Evolutionary conservation across 208 protist species (phyloP).

Genomic region (Wallacemonas sp.): DNA sequence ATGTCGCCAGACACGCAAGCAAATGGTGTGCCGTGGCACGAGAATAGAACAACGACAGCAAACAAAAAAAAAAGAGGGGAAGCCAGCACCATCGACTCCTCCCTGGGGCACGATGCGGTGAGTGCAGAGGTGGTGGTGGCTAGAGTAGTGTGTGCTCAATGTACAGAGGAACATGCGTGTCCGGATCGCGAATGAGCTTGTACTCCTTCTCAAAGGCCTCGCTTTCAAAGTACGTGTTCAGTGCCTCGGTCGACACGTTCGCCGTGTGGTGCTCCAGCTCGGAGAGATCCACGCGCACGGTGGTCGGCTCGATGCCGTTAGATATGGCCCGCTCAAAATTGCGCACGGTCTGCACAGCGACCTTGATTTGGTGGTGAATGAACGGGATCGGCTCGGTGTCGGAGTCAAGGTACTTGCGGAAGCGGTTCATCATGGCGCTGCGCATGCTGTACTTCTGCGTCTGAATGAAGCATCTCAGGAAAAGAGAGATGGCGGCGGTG

Average conservation of each 20-base stretch:
- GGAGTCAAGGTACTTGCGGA: conserved; percentile 85
- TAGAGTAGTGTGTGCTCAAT: conserved; percentile 77
- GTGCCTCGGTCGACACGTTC: conserved; percentile 74
- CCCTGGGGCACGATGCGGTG: too few relatives aligned
- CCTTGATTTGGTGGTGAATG: conserved; percentile 85
- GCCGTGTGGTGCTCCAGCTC: conserved; percentile 82
- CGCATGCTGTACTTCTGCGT: conserved; percentile 94
- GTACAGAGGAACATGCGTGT: conserved; percentile 64
- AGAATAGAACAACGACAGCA: conserved; percentile 15
- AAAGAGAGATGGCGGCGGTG: conserved; percentile 97
- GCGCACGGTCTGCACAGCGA: conserved; percentile 73
- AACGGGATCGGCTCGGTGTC: conserved; percentile 85
- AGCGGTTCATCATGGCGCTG: conserved; percentile 82
- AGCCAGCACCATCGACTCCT: not conserved
- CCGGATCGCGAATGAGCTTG: conserved; percentile 77
- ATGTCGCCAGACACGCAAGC: too few relatives aligned
- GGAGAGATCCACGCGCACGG: conserved; percentile 71
- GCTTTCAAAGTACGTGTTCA: conserved; percentile 82
- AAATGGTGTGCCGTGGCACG: not conserved
- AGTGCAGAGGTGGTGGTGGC: not conserved
- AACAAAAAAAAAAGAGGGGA: conserved; percentile 11
- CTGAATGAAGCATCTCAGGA: conserved; percentile 98
- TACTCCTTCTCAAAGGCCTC: conserved; percentile 80
- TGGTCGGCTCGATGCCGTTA: conserved; percentile 73
- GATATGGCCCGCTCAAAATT: conserved; percentile 84